phyloP scores from a whole-genome alignment of 163 green algal species.

The Chlamydomonas reinhardtii region DNA sequence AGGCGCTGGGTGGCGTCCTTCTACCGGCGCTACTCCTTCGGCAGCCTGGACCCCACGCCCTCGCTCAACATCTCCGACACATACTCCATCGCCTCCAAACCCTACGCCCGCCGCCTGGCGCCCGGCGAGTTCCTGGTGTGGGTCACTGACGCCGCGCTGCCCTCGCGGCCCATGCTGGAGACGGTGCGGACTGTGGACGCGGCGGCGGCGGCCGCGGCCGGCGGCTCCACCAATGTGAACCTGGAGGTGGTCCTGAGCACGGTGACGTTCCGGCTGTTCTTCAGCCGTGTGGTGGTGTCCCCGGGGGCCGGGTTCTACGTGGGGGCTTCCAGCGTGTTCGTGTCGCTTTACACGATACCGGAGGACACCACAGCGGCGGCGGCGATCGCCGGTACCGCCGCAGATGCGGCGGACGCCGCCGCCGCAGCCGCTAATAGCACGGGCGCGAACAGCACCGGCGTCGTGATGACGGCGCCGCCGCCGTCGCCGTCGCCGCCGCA shows the following conservation, averaged over 20 bases:
- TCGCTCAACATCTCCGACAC: not conserved
- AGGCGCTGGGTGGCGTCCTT: not conserved
- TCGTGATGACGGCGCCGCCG: not conserved
- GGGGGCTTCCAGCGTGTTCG: not conserved
- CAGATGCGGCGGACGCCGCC: too few species aligned
- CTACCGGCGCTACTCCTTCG: not conserved
- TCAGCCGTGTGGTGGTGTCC: not conserved
- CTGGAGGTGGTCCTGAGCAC: not conserved
- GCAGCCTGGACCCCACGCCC: not conserved
- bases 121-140: not conserved
- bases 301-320: not conserved
- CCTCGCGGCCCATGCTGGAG: not conserved
- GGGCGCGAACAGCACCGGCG: not conserved
- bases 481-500: too few species aligned
- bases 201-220: not conserved
- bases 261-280: not conserved
- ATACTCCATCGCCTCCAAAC: not conserved
- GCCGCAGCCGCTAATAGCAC: not conserved
- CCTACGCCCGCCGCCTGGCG: not conserved
- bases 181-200: not conserved
- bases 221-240: not conserved
- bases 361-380: not conserved
- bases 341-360: not conserved
- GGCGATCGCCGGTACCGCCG: not conserved
- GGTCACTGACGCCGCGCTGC: not conserved